Conservation (phyloP, 768 basidiomycete genomes). For the Leucocoprinus sp. region DNA sequence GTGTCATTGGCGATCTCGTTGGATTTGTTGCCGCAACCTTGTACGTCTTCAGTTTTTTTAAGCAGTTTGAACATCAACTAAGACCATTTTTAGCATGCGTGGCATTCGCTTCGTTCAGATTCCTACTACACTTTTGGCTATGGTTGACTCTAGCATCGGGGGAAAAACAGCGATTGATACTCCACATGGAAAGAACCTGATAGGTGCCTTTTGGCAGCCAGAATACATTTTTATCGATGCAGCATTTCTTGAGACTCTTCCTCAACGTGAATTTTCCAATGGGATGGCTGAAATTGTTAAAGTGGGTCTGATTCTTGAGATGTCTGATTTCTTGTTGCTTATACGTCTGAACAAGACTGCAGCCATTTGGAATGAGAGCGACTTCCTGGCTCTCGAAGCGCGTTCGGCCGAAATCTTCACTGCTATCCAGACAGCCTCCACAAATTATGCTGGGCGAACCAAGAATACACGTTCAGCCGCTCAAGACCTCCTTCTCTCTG, state of each 20-base stretch:
- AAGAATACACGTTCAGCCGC: constrained; percentile 58
- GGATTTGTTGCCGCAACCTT: constrained; percentile 97
- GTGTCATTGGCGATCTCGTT: constrained; percentile 94
- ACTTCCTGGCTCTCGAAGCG: constrained; percentile 85
- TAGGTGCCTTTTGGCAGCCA: constrained; percentile 98
- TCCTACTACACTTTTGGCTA: constrained; percentile 91
- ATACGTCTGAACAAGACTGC: no score
- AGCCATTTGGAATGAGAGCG: no score
- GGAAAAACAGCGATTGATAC: constrained; percentile 99
- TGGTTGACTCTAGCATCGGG: constrained; percentile 97
- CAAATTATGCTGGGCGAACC: constrained; percentile 45
- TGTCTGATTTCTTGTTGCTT: background rate
- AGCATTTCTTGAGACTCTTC: constrained; percentile 90
- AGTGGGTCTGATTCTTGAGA: constrained; percentile 34
- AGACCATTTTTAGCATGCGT: constrained; percentile 65
- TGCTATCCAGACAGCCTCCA: constrained; percentile 71
- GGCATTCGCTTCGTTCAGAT: constrained; percentile 94
- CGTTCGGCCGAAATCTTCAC: constrained; percentile 73
- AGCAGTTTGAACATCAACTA: constrained; percentile 7
- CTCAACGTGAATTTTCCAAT: constrained; percentile 90
- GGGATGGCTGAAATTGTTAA: constrained; percentile 99
- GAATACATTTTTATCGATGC: no score
- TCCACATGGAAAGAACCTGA: constrained; percentile 95
- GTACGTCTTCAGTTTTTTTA: constrained; percentile 39
- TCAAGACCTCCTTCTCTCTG: constrained; percentile 78